Base-by-base conservation (phyloP, 495 filamentous ascomycete genomes). In the Aspergillus taichungensis region DNA sequence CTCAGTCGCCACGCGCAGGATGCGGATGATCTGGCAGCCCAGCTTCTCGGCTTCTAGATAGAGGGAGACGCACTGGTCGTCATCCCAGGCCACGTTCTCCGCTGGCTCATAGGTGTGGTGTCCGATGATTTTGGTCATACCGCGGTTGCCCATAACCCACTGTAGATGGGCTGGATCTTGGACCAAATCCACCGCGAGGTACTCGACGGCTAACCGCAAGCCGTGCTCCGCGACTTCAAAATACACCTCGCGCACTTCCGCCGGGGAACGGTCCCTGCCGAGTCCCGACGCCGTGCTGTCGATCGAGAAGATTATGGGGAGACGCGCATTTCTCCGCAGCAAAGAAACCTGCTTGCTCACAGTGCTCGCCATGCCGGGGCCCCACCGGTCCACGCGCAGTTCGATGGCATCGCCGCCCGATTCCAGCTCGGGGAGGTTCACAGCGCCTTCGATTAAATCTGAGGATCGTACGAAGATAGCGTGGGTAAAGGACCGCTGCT, bases 71-170 rank as follows among this genome's bases (percentile, higher is more conserved):
- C 80, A 78, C 3, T 60, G 57, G 6, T 79, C 67, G 40, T 85
- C 74, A 33, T 75, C 69, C 87, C 87, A 92, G 2, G 66, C 65
- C 9, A 76, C 62, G 1, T 66, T 61, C 2, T 69, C 69, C 0
- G 69, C 67, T 18, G 77, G 57, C 34, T 76, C 66, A 46, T 78
- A 65, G 51, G 75, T 60, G 47, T 71, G 75, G 50, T 84, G 78
- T 6, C 82, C 87, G 42, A 90, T 85, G n/a, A 88, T 75, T 48
- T 85, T 87, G 2, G 84, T 85, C 24, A 71, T 71, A 2, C 87
- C 85, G 44, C 77, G 75, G 48, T 59, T 68, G 9, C 71, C 69
- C 9, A 71, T 62, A 6, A 83, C 57, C 3, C 72, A 55, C 0
- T 67, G 61, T 2, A 80, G 61, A 28, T 53, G 47, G 24, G 55